Evolutionary conservation across 495 filamentous ascomycete genomes (phyloP).

Genomic region (Cercophora newfieldiana): DNA sequence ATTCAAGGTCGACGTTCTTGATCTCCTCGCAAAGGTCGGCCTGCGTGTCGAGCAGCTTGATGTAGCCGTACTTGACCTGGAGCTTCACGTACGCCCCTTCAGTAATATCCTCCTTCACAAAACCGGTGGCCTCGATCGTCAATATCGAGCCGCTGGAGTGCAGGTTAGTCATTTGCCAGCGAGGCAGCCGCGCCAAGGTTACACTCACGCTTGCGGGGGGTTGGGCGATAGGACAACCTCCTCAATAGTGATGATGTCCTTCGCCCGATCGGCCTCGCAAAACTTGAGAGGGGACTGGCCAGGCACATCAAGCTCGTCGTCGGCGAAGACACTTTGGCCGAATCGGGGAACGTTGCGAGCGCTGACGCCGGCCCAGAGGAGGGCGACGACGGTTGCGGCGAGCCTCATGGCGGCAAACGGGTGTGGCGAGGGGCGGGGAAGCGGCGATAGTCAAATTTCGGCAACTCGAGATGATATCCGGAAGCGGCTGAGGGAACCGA

Average conservation of each 20-base stretch:
- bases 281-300: constrained; percentile 75
- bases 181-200: neutral
- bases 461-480: neutral
- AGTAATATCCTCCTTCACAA: constrained; percentile 64
- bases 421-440: constrained; percentile 13
- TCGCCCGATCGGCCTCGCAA: constrained; percentile 61
- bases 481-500: neutral
- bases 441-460: neutral
- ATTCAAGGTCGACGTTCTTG: constrained; percentile 81
- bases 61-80: constrained; percentile 90
- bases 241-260: constrained; percentile 71
- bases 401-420: constrained; percentile 40
- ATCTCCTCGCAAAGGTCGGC: constrained; percentile 88
- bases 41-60: constrained; percentile 76
- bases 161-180: constrained; percentile 15
- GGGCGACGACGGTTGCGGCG: constrained; percentile 41
- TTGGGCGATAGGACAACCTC: constrained; percentile 81
- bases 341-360: constrained; percentile 40
- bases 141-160: constrained; percentile 70
- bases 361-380: constrained; percentile 40
- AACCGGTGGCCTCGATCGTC: constrained; percentile 74
- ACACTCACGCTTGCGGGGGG: constrained; percentile 79
- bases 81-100: constrained; percentile 77
- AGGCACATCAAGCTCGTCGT: constrained; percentile 56
- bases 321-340: constrained; percentile 32